Base-by-base conservation (phyloP, 225 moss, liverwort and hornwort genomes). In the Marchantia paleacea region DNA sequence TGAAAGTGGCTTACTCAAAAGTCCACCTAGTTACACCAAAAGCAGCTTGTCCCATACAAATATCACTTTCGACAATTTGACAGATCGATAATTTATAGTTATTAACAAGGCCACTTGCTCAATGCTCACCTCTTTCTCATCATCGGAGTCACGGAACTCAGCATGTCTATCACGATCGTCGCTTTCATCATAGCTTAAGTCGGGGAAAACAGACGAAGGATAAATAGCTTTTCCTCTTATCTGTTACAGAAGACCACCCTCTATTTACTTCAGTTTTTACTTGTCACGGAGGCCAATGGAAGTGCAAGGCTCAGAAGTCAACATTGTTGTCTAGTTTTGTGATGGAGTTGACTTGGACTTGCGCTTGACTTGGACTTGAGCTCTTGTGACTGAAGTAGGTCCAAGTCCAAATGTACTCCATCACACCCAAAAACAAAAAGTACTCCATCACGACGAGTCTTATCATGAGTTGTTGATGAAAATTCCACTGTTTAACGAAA, bases 211-310 rank as follows among this genome's bases (percentile, higher is more conserved):
- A n/a, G 39, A 52, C 28, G 53, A 25, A 20, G 3, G 62, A 25
- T 69, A 64, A 54, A 13, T 82, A 0, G 69, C n/a, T 50, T 24
- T 65, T 15, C 87, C 87, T 48, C 75, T 67, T 47, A 83, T 58
- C 85, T 88, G 80, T 25, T 75, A 26, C 73, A 82, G 8, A 26
- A 26, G 8, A 31, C 26, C 80, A 16, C 39, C 20, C 24, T 16
- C 10, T 72, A n/a, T 50, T 6, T 4, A 63, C 6, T 71, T 81
- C 30, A 73, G 73, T 19, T 70, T 19, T 24, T 18, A 54, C 6
- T n/a, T 53, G 2, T 58, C 18, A 71, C n/a, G 13, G 47, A 68
- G 6, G 4, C 52, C 72, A 51, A 12, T 25, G 75, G 28, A 55
- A 26, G 73, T 15, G 15, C 54, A n/a, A 24, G 50, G n/a, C 15